These are phyloP conservation scores for Colletotrichum melonis DNA, from an alignment of 2,329 filamentous ascomycete genomes.

Conservation along the genomic window DNA sequence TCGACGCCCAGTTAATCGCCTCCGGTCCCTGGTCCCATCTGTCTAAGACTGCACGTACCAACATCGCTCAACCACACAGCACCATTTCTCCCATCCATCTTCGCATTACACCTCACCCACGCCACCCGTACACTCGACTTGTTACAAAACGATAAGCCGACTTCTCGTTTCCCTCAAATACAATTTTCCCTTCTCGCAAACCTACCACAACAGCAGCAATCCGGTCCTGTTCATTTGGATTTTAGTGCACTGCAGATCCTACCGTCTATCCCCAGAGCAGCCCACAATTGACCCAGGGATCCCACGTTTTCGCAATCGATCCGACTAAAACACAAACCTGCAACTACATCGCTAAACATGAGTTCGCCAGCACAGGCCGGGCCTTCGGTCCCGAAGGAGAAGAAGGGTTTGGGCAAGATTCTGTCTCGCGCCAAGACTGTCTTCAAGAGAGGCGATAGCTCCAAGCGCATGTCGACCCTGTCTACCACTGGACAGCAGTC, in stretches of 20 bases:
- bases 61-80: not conserved
- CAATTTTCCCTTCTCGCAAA: not conserved
- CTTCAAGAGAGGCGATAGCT: conserved; percentile 55
- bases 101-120: not conserved
- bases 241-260: conserved; percentile 22
- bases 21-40: conserved; percentile 8
- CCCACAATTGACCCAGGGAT: conserved; percentile 11
- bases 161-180: not conserved
- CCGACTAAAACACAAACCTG: not conserved
- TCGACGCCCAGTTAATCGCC: conserved; percentile 22
- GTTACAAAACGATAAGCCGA: not conserved
- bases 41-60: conserved; percentile 16
- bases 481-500: conserved; percentile 24
- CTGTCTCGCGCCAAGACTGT: conserved; percentile 62
- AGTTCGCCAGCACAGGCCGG: conserved; percentile 55
- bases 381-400: conserved; percentile 51
- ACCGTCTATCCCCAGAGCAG: not conserved
- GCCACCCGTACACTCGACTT: not conserved
- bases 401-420: conserved; percentile 60
- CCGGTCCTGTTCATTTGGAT: conserved; percentile 8
- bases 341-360: conserved; percentile 45
- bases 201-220: not conserved
- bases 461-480: conserved; percentile 33
- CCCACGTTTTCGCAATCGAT: conserved; percentile 3
- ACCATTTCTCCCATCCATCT: not conserved